Conservation (phyloP, 352 stramenopile species). For the Phytophthora sansomeana region DNA sequence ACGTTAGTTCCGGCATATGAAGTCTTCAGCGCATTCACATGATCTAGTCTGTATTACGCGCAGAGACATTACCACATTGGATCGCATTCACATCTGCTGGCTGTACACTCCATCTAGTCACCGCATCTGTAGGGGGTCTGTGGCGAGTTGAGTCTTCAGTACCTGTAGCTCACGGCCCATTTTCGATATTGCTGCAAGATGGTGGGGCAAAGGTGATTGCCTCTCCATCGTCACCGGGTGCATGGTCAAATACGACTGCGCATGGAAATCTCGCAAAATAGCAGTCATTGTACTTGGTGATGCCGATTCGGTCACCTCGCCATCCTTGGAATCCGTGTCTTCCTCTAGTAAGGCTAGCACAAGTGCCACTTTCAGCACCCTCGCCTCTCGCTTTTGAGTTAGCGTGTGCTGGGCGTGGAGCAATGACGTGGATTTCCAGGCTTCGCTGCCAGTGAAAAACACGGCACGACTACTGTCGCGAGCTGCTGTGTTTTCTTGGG, state of each 20-base stretch:
- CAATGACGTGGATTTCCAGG: conserved; percentile 46
- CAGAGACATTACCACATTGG: conserved; percentile 20
- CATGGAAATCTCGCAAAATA: conserved; percentile 68
- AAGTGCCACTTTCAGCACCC: conserved; percentile 47
- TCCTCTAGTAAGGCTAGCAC: conserved; percentile 44
- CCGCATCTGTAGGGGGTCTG: conserved; percentile 47
- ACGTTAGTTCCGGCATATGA: conserved; percentile 11
- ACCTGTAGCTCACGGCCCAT: conserved; percentile 42
- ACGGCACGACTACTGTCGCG: conserved; percentile 42
- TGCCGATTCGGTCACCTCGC: conserved; percentile 27
- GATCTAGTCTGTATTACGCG: conserved; percentile 36
- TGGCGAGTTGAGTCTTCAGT: conserved; percentile 41
- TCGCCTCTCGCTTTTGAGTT: conserved; percentile 32
- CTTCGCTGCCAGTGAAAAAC: conserved; percentile 37
- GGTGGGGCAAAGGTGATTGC: conserved; percentile 67
- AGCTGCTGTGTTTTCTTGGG: conserved; percentile 29
- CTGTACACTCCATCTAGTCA: conserved; percentile 26
- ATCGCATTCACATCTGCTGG: conserved; percentile 12
- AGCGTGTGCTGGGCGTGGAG: conserved; percentile 31
- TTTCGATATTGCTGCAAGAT: conserved; percentile 58
- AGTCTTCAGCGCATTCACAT: conserved; percentile 7
- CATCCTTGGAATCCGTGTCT: conserved; percentile 30
- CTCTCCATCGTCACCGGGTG: conserved; percentile 71
- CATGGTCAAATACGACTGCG: conserved; percentile 79
- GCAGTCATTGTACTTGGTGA: conserved; percentile 36